These are phyloP conservation scores for Penicillium griseofulvum DNA, from an alignment of 2,329 filamentous ascomycete species.

Conservation along the genomic window DNA sequence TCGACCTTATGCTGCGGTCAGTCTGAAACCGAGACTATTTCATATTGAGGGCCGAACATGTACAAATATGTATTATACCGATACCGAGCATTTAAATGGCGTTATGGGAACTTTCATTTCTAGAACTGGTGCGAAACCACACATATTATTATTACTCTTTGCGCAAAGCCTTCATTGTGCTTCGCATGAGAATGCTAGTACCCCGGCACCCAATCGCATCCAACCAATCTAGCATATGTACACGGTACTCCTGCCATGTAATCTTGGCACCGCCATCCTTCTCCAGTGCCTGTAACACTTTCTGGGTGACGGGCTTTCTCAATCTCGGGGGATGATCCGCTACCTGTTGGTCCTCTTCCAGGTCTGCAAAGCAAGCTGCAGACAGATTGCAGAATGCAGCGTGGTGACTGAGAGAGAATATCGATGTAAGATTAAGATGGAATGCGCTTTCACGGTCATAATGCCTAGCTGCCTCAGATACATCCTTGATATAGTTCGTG, in stretches of 20 bases:
- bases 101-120: neutral
- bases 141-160: constrained; percentile 32
- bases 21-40: neutral
- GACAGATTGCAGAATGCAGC: constrained; percentile 47
- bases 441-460: constrained; percentile 33
- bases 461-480: constrained; percentile 36
- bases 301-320: constrained; percentile 63
- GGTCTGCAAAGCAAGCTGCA: constrained; percentile 46
- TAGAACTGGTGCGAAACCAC: neutral
- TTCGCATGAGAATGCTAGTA: constrained; percentile 70
- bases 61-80: constrained; percentile 17
- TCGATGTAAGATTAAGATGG: constrained; percentile 36
- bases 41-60: neutral
- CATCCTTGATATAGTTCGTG: constrained; percentile 40
- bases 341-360: constrained; percentile 47
- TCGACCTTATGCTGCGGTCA: neutral
- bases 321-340: constrained; percentile 25
- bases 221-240: constrained; percentile 68
- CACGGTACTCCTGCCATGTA: constrained; percentile 71
- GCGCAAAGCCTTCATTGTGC: constrained; percentile 74
- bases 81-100: constrained; percentile 15
- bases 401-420: constrained; percentile 51
- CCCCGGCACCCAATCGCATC: constrained; percentile 64
- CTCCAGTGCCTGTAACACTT: constrained; percentile 61
- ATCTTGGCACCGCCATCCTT: constrained; percentile 64